These are phyloP conservation scores for Phytopythium cucurbitacearum DNA, from an alignment of 352 stramenopile genomes.

Conservation along the genomic window DNA sequence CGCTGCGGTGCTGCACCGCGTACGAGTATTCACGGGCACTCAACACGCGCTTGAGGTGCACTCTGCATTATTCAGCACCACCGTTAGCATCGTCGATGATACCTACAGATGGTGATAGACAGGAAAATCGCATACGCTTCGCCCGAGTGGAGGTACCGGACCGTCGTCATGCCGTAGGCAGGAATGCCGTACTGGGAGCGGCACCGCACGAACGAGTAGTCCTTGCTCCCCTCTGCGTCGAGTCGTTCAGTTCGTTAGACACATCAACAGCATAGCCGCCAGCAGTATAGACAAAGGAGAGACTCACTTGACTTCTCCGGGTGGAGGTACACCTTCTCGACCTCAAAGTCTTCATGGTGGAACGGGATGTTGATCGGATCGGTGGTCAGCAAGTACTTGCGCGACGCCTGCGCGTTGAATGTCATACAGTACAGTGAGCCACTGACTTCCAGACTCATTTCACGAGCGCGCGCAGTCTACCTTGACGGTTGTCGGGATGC, in stretches of 20 bases:
- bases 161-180: constrained; percentile 84
- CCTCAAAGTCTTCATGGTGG: constrained; percentile 83
- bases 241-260: constrained; percentile 4
- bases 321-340: constrained; percentile 84
- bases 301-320: constrained; percentile 51
- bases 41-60: constrained; percentile 82
- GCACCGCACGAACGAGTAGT: constrained; percentile 85
- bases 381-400: constrained; percentile 69
- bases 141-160: constrained; percentile 71
- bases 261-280: neutral
- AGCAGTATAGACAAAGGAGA: neutral
- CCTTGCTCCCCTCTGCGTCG: constrained; percentile 61
- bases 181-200: constrained; percentile 82
- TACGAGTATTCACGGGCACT: constrained; percentile 82
- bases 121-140: constrained; percentile 51
- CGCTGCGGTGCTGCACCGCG: constrained; percentile 69
- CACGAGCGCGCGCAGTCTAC: constrained; percentile 1
- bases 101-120: neutral
- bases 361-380: constrained; percentile 56
- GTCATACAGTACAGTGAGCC: neutral
- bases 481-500: constrained; percentile 74
- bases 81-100: neutral
- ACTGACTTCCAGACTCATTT: neutral
- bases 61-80: constrained; percentile 20
- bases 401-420: constrained; percentile 24